Base-by-base conservation (phyloP, 2,329 filamentous ascomycete species). In the Fusarium tuaranense region DNA sequence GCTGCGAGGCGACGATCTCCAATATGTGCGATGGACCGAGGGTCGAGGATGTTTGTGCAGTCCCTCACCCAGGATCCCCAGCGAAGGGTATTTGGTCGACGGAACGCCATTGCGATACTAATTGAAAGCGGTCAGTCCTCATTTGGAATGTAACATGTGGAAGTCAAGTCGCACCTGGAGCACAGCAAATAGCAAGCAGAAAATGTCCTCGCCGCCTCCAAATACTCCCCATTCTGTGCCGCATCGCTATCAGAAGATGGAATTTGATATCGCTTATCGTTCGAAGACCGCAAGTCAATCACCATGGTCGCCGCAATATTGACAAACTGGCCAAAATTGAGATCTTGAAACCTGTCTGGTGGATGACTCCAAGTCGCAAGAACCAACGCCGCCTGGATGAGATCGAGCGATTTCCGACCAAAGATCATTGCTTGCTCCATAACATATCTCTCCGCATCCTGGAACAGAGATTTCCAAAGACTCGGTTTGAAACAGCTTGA, bases 221-320 rank as follows among this genome's bases (percentile, higher is more conserved):
- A 25, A 12, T 58, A 46, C 14, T 63, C 67, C 2, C 30, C 55
- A 2, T 58, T 22, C 13, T 36, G 18, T 6, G 46, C 13, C 20
- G 34, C 18, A 5, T 20, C 44, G 1, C 18, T 30, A 20, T 44
- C 38, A 12, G 30, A 18, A 0, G 55, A 20, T 0, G 65, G 58
- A 1, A 74, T 57, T 12, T 61, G 41, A 55, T 70, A 70, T 5
- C 36, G 32, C 7, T 63, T 30, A 4, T 75, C 74, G 14, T 73
- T 76, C 0, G 72, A 73, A 3, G 68, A 76, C 4, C 39, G 46
- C 8, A 76, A 39, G 18, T 76, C 74, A n/a, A 75, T 63, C 0
- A 70, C 70, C 57, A 76, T 68, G 2, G 72, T 69, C 3, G 70
- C 70, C 8, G 74, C 74, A 65, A 76, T 65, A 13, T 75, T 69